phyloP scores from a whole-genome alignment of 148 eudicot genomes.

The Fagopyrum esculentum region DNA sequence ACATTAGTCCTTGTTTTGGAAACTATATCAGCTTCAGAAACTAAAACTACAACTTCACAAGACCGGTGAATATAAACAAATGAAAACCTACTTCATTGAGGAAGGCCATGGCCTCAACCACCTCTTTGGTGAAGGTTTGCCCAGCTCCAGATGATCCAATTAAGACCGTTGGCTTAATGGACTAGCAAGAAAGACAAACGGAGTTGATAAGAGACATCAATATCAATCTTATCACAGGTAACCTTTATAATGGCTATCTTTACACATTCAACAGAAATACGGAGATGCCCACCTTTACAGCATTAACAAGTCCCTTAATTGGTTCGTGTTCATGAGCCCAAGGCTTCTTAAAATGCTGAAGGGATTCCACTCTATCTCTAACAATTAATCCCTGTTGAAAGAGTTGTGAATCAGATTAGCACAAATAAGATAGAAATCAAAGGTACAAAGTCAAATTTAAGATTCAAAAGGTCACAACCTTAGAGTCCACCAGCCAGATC shows the following conservation, averaged over 20 bases:
- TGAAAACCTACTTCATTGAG: conserved; percentile 59
- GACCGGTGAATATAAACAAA: background rate
- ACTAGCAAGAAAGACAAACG: conserved; percentile 28
- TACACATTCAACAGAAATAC: background rate
- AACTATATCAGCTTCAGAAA: background rate
- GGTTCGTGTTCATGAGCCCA: conserved; percentile 99
- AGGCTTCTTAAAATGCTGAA: conserved; percentile 90
- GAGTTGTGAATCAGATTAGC: background rate
- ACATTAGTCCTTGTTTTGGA: background rate
- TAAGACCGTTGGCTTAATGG: conserved; percentile 86
- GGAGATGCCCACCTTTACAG: conserved; percentile 57
- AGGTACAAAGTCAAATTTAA: background rate
- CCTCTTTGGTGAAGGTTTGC: conserved; percentile 86
- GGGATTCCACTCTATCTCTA: conserved; percentile 57
- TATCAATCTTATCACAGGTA: conserved; percentile 1
- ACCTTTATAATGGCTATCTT: background rate
- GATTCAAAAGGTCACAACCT: conserved; percentile 34
- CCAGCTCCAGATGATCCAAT: conserved; percentile 97
- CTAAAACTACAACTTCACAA: background rate
- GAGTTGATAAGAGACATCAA: conserved; percentile 13
- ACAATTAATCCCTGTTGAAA: conserved; percentile 76
- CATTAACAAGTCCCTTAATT: conserved; percentile 57
- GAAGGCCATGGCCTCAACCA: conserved; percentile 76
- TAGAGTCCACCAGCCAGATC: conserved; percentile 93
- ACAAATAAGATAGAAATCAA: background rate